Evolutionary conservation across 768 basidiomycete genomes (phyloP).

Genomic region (Floccularia luteovirens): DNA sequence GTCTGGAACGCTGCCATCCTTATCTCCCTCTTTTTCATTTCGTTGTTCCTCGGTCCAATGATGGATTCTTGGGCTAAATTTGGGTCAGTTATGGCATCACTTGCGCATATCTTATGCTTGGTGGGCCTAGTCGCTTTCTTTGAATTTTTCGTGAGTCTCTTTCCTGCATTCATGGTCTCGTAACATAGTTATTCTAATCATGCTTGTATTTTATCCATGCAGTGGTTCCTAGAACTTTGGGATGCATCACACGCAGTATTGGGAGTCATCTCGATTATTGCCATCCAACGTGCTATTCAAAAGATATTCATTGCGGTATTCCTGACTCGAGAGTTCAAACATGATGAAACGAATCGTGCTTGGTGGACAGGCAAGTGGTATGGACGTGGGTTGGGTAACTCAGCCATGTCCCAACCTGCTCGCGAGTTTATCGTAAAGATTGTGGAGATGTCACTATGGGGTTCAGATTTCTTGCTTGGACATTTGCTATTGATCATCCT

Average conservation of each 20-base stretch:
- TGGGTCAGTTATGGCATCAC: constrained; percentile 85
- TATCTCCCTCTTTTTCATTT: constrained; percentile 79
- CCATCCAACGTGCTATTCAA: constrained; percentile 87
- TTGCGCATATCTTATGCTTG: constrained; percentile 79
- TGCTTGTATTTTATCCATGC: constrained; percentile 8
- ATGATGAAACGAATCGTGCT: constrained; percentile 95
- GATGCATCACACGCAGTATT: constrained; percentile 94
- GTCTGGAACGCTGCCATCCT: constrained; percentile 93
- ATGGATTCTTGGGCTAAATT: constrained; percentile 81
- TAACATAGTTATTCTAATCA: constrained; percentile 14
- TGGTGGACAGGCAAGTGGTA: constrained; percentile 99
- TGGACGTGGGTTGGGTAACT: constrained; percentile 84
- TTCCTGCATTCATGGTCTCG: constrained; percentile 9
- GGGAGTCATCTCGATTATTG: constrained; percentile 83
- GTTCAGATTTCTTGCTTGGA: constrained; percentile 85
- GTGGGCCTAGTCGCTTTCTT: constrained; percentile 86
- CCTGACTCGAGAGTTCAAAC: constrained; percentile 95
- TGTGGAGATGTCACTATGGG: constrained; percentile 96
- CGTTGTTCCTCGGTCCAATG: constrained; percentile 90
- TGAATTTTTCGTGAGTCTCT: constrained; percentile 80
- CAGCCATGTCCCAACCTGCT: constrained; percentile 90
- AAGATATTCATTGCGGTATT: constrained; percentile 93
- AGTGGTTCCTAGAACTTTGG: constrained; percentile 98
- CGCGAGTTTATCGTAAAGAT: constrained; percentile 98
- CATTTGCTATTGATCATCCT: constrained; percentile 84